Conservation (phyloP, 495 filamentous ascomycete species). For the Tuber indicum region DNA sequence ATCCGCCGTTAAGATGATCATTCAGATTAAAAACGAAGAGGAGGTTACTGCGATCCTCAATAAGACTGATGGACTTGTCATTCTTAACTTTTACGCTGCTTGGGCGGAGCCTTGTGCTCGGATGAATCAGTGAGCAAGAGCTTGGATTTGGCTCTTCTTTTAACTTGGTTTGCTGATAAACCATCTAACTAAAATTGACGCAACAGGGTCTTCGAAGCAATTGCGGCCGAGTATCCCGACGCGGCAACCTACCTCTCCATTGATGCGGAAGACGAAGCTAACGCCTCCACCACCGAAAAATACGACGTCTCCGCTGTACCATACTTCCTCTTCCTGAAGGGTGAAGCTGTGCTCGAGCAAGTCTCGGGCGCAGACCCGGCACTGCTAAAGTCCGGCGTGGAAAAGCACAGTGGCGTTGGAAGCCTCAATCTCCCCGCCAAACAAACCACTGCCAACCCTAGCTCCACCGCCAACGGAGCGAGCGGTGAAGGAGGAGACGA, state of each 20-base stretch:
- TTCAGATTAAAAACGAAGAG: slow-evolving; percentile 58
- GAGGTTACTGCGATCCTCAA: slow-evolving; percentile 61
- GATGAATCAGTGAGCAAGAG: slow-evolving; percentile 53
- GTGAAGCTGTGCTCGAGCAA: slow-evolving; percentile 64
- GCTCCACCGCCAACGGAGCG: slow-evolving; percentile 11
- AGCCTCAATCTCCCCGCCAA: slow-evolving; percentile 39
- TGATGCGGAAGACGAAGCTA: slow-evolving; percentile 44
- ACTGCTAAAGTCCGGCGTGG: slow-evolving; percentile 73
- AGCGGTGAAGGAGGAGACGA: slow-evolving; percentile 53
- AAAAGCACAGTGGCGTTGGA: slow-evolving; percentile 57
- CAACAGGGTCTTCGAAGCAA: slow-evolving; percentile 64
- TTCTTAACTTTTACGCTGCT: slow-evolving; percentile 88
- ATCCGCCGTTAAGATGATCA: background rate
- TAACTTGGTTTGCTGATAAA: background rate
- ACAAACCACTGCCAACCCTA: slow-evolving; percentile 30
- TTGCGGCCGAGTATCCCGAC: slow-evolving; percentile 70
- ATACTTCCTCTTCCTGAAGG: slow-evolving; percentile 72
- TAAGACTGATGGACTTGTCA: slow-evolving; percentile 60
- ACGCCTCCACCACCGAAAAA: slow-evolving; percentile 44
- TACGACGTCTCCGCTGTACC: slow-evolving; percentile 94
- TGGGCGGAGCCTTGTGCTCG: slow-evolving; percentile 96
- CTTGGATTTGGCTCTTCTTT: background rate
- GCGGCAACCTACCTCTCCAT: slow-evolving; percentile 63
- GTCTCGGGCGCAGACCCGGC: slow-evolving; percentile 82
- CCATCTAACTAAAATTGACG: background rate